Conservation (phyloP, 2,329 filamentous ascomycete genomes). For the Cladosporium sphaerospermum region DNA sequence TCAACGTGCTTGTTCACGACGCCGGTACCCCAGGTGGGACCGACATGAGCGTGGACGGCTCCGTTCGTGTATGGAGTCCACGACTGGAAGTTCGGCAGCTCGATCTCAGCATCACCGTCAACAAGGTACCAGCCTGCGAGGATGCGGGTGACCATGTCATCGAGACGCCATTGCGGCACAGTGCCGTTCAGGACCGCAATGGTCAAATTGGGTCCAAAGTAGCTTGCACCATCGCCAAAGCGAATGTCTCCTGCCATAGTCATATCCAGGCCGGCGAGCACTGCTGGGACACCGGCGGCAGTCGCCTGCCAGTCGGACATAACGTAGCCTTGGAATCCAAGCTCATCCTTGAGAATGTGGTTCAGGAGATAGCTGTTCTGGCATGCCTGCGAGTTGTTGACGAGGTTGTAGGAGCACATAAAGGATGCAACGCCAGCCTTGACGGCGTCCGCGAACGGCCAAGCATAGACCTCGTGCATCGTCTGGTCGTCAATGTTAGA, state of each 20-base stretch:
- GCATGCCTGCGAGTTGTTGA: conserved; percentile 54
- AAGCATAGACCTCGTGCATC: conserved; percentile 72
- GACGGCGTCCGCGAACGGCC: conserved; percentile 78
- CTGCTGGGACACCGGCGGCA: conserved; percentile 20
- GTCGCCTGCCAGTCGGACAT: conserved; percentile 67
- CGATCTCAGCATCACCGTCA: conserved; percentile 43
- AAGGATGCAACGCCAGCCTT: conserved; percentile 72
- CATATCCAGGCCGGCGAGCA: conserved; percentile 39
- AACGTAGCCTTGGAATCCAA: conserved; percentile 81
- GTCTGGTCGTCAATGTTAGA: conserved; percentile 72
- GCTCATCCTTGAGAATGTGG: conserved; percentile 74
- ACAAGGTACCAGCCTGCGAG: conserved; percentile 54
- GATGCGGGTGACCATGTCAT: conserved; percentile 39
- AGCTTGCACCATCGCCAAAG: conserved; percentile 20
- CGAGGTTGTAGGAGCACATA: conserved; percentile 71
- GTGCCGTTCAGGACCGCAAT: conserved; percentile 34
- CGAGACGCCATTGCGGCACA: conserved; percentile 66
- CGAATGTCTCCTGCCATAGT: conserved; percentile 52
- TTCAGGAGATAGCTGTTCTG: conserved; percentile 77
- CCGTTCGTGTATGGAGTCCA: conserved; percentile 55
- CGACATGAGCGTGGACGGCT: conserved; percentile 56
- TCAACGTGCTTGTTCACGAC: conserved; percentile 72
- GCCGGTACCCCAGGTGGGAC: conserved; percentile 53
- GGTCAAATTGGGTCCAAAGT: conserved; percentile 23
- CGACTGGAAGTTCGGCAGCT: conserved; percentile 40